Evolutionary conservation across 139 green algal species (phyloP).

Genomic region (Chlorella sorokiniana): DNA sequence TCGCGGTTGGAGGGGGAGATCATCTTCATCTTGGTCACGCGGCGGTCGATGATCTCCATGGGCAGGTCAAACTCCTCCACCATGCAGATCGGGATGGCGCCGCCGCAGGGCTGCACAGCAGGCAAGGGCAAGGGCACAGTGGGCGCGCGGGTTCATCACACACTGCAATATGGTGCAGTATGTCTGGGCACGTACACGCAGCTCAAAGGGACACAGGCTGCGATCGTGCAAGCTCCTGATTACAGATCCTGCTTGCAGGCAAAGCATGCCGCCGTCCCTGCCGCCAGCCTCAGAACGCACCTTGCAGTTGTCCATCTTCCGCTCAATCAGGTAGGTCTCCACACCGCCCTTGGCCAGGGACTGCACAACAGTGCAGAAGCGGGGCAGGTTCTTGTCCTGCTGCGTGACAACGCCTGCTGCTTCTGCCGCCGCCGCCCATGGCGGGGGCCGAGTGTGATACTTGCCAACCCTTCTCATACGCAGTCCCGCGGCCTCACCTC

Average conservation of each 20-base stretch:
- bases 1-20: conserved; percentile 98
- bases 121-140: neutral
- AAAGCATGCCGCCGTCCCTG: no score
- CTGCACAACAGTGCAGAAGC: neutral
- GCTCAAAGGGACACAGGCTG: no score
- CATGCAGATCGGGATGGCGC: conserved; percentile 98
- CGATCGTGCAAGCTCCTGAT: no score
- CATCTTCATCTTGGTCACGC: conserved; percentile 99
- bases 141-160: neutral
- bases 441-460: neutral
- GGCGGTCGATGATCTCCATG: conserved; percentile 93
- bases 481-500: conserved; percentile 54
- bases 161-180: no score
- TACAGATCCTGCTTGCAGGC: no score
- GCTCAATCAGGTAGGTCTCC: conserved; percentile 96
- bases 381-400: neutral
- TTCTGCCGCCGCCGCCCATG: neutral
- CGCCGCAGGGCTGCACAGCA: conserved; percentile 87
- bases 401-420: neutral
- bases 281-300: conserved; percentile 46
- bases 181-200: no score
- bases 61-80: conserved; percentile 98
- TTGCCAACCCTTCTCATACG: neutral
- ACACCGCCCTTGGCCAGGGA: conserved; percentile 91
- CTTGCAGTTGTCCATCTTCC: conserved; percentile 99